Evolutionary conservation across 768 basidiomycete species (phyloP).

Genomic region (Austroboletus eburneus): DNA sequence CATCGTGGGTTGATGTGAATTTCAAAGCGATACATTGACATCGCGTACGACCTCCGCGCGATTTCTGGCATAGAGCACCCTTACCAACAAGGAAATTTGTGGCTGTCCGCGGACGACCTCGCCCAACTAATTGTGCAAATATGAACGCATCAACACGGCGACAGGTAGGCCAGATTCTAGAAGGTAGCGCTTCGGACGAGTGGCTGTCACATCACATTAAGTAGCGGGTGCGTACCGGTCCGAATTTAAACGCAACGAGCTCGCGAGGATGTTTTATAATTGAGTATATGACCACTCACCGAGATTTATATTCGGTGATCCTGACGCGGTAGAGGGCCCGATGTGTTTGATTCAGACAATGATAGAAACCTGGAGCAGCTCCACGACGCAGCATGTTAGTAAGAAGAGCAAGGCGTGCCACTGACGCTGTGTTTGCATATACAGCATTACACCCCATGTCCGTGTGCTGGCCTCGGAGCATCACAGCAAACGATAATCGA

Average conservation of each 20-base stretch:
- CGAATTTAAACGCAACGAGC: neutral
- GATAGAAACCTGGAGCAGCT: no score
- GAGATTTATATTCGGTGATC: slow-evolving; percentile 11
- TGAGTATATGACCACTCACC: slow-evolving; percentile 8
- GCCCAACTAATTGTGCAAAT: slow-evolving; percentile 20
- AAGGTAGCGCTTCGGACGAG: slow-evolving; percentile 7
- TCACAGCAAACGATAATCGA: no score
- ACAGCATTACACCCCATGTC: no score
- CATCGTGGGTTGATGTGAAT: slow-evolving; percentile 15
- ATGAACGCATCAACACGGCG: slow-evolving; percentile 10
- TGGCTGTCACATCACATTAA: slow-evolving; percentile 13
- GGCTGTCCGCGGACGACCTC: slow-evolving; percentile 16
- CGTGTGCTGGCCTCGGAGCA: no score
- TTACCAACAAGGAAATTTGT: slow-evolving; percentile 5
- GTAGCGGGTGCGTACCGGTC: slow-evolving; percentile 8
- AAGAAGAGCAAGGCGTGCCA: no score
- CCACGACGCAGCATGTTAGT: no score
- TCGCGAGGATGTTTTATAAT: no score
- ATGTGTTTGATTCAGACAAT: no score
- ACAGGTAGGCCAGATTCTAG: slow-evolving; percentile 23
- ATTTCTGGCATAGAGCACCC: slow-evolving; percentile 25
- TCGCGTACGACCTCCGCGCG: slow-evolving; percentile 17
- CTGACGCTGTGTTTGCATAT: no score
- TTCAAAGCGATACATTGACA: slow-evolving; percentile 4
- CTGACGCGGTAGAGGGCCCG: neutral